Conservation (phyloP, 495 filamentous ascomycete species). For the Elaphomyces granulatus region DNA sequence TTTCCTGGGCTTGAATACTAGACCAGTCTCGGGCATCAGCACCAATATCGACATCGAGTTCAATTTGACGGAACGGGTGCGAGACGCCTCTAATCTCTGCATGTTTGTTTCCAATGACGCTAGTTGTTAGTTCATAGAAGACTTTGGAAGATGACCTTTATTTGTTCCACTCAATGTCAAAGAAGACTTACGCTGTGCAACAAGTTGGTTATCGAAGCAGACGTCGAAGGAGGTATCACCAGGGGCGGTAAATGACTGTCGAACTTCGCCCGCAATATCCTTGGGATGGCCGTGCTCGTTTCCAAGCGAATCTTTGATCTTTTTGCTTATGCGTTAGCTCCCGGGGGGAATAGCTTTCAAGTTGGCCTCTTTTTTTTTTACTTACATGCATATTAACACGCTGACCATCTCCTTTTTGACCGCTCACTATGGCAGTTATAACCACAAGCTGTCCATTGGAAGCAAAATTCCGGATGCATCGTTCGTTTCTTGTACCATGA, state of each 20-base stretch:
- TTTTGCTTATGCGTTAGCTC: constrained; percentile 4
- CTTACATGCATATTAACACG: constrained; percentile 89
- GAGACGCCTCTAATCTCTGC: constrained; percentile 19
- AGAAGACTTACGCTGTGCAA: constrained; percentile 40
- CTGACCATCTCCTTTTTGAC: constrained; percentile 83
- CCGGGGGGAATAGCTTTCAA: too few relatives aligned
- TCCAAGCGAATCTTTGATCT: constrained; percentile 91
- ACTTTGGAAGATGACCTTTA: too few relatives aligned
- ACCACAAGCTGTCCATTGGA: constrained; percentile 89
- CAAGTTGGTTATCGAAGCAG: constrained; percentile 81
- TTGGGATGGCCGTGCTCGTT: constrained; percentile 89
- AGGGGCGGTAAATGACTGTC: constrained; percentile 91
- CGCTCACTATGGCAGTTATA: constrained; percentile 82
- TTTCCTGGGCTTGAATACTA: constrained; percentile 89
- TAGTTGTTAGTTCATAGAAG: too few relatives aligned
- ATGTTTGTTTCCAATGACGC: constrained; percentile 1
- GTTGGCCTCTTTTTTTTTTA: constrained; percentile 4
- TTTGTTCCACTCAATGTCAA: too few relatives aligned
- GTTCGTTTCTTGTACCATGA: constrained; percentile 49
- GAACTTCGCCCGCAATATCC: constrained; percentile 81
- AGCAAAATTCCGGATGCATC: constrained; percentile 97
- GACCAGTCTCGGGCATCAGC: constrained; percentile 98
- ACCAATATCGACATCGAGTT: constrained; percentile 97
- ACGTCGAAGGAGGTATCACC: constrained; percentile 92
- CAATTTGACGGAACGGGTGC: constrained; percentile 61